Evolutionary conservation across 73 alveolate genomes (phyloP).

Genomic region (Paramecium octaurelia): DNA sequence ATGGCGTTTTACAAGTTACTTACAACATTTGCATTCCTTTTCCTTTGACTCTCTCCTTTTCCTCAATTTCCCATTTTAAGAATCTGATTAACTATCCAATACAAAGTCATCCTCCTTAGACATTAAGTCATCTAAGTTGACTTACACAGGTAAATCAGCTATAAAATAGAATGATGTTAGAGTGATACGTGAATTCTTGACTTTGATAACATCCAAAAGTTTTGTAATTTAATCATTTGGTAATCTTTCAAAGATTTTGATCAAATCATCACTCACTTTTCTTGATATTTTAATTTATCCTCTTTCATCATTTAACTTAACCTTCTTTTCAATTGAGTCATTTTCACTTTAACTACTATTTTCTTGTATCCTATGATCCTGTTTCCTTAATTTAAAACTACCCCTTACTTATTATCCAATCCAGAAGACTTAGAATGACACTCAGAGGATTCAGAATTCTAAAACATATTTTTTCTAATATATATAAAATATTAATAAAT

Average conservation of each 20-base stretch:
- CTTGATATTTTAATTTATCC: not conserved
- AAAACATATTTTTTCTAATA: not conserved
- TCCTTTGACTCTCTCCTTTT: slow-evolving; percentile 38
- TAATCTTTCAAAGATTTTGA: not conserved
- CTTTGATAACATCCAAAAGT: not conserved
- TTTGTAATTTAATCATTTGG: slow-evolving; percentile 1
- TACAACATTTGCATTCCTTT: slow-evolving; percentile 39
- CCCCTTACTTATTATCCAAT: not conserved
- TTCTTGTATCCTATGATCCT: not conserved
- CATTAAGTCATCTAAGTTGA: not conserved
- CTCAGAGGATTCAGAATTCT: not conserved
- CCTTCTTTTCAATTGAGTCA: not conserved
- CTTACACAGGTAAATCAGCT: slow-evolving; percentile 3
- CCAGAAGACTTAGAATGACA: not conserved
- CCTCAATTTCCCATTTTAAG: not conserved
- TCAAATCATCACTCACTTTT: slow-evolving; percentile 29
- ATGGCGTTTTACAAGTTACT: slow-evolving; percentile 19
- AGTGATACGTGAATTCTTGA: not conserved
- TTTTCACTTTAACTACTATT: not conserved
- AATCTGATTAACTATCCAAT: not conserved
- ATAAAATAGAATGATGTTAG: not conserved
- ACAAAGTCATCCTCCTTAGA: not conserved
- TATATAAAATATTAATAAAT: not conserved
- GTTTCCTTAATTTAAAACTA: not conserved
- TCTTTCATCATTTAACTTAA: not conserved